Conservation (phyloP, 169 alveolate genomes). For the Plasmodium falciparum region DNA sequence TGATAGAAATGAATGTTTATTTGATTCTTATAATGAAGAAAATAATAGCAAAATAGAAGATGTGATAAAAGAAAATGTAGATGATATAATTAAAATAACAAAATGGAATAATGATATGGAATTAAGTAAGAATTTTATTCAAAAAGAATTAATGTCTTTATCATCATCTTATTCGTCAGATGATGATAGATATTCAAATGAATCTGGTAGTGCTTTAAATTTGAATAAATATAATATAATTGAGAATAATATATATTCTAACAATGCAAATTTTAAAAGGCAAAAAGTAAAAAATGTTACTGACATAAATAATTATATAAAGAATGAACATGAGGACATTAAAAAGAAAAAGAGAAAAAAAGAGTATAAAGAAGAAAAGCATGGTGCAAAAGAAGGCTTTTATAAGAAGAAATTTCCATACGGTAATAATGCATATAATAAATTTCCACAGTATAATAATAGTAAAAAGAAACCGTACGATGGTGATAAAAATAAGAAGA, state of each 20-base stretch:
- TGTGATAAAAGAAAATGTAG: slow-evolving; percentile 26
- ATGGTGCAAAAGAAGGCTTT: not conserved
- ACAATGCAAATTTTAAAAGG: slow-evolving; percentile 52
- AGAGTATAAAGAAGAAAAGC: not conserved
- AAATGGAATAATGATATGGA: slow-evolving; percentile 62
- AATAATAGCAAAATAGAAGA: slow-evolving; percentile 25
- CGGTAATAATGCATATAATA: slow-evolving; percentile 13
- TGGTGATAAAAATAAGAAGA: not conserved
- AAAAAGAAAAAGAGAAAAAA: slow-evolving; percentile 14
- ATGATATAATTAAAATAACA: slow-evolving; percentile 56
- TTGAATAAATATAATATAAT: slow-evolving; percentile 52
- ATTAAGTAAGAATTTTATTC: not conserved
- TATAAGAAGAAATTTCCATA: not conserved
- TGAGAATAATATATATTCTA: slow-evolving; percentile 65
- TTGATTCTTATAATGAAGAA: slow-evolving; percentile 22
- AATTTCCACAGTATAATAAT: not conserved
- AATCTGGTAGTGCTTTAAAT: slow-evolving; percentile 52
- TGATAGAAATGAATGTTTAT: slow-evolving; percentile 7
- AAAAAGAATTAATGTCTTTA: slow-evolving; percentile 18
- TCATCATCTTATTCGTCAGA: slow-evolving; percentile 42
- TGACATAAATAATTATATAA: not conserved
- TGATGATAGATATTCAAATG: slow-evolving; percentile 18
- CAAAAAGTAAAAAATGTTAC: slow-evolving; percentile 15
- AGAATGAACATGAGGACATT: slow-evolving; percentile 14
- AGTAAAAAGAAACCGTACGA: not conserved